Evolutionary conservation across 345 rosid species (phyloP).

Genomic region (Sisymbrium irio): DNA sequence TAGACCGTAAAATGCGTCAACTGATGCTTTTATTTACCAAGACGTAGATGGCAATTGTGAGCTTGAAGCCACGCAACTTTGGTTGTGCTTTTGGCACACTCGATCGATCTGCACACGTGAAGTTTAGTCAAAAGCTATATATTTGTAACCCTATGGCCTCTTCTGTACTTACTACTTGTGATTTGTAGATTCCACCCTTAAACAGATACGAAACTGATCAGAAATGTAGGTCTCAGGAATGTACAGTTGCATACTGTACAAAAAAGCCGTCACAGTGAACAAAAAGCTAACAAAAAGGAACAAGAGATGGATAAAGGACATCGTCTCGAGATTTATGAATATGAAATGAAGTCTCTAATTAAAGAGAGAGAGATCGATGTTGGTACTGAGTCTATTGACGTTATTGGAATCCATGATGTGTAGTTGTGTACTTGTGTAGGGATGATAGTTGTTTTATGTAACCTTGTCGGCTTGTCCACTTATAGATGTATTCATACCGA

Average conservation of each 20-base stretch:
- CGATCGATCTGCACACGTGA: not conserved
- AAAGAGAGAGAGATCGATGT: not conserved
- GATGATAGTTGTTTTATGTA: not conserved
- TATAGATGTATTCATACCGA: not conserved
- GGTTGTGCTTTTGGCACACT: not conserved
- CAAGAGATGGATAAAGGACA: not conserved
- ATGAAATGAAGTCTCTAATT: not conserved
- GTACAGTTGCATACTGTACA: not conserved
- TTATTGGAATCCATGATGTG: not conserved
- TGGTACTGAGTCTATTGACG: not conserved
- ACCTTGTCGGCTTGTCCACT: not conserved
- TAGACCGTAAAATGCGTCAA: no score
- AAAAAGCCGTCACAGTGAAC: not conserved
- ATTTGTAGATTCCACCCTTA: not conserved
- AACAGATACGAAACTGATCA: not conserved
- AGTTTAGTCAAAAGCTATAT: not conserved
- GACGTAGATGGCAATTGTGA: no score
- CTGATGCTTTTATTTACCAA: no score
- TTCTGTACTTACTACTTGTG: no score
- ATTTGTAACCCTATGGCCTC: not conserved
- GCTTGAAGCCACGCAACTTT: not conserved
- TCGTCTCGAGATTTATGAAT: not conserved
- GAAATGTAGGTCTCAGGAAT: not conserved
- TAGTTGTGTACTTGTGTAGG: no score
- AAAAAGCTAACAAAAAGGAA: not conserved